phyloP scores from a whole-genome alignment of 108 stramenopile genomes.

The Stephanodiscus minutulus region DNA sequence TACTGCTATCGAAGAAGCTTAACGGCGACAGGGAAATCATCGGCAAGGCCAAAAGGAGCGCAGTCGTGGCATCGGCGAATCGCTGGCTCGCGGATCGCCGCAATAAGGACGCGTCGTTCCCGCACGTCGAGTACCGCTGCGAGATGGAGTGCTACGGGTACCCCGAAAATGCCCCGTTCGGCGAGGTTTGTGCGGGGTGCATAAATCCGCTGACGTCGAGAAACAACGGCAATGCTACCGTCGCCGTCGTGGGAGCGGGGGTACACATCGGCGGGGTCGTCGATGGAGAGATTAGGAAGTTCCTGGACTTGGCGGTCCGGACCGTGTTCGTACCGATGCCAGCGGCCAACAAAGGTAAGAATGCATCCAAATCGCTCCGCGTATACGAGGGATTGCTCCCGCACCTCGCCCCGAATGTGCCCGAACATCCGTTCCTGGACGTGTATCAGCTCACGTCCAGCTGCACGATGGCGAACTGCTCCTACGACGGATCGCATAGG shows the following conservation, averaged over 20 bases:
- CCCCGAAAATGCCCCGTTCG: background rate
- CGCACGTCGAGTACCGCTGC: conserved; percentile 6
- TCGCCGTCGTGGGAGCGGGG: conserved; percentile 8
- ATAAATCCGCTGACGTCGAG: background rate
- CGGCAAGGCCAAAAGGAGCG: background rate
- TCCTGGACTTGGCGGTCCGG: background rate
- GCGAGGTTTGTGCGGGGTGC: background rate
- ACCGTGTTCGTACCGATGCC: background rate
- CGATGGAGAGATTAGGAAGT: background rate
- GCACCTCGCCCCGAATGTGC: conserved; percentile 6
- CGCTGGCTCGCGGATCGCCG: conserved; percentile 9
- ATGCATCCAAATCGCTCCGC: no score
- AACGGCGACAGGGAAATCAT: conserved; percentile 13
- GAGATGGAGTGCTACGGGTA: conserved; percentile 8
- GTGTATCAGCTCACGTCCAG: conserved; percentile 16
- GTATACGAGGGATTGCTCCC: background rate
- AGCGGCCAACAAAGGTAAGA: no score
- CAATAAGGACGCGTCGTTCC: conserved; percentile 9
- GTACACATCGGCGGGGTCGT: background rate
- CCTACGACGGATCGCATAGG: conserved; percentile 22
- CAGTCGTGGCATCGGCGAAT: background rate
- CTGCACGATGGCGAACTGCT: conserved; percentile 30
- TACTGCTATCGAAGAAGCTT: conserved; percentile 19
- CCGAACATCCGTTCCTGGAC: conserved; percentile 17
- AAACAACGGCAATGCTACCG: background rate